Base-by-base conservation (phyloP, 2,329 filamentous ascomycete genomes). In the Penicillium sp. region DNA sequence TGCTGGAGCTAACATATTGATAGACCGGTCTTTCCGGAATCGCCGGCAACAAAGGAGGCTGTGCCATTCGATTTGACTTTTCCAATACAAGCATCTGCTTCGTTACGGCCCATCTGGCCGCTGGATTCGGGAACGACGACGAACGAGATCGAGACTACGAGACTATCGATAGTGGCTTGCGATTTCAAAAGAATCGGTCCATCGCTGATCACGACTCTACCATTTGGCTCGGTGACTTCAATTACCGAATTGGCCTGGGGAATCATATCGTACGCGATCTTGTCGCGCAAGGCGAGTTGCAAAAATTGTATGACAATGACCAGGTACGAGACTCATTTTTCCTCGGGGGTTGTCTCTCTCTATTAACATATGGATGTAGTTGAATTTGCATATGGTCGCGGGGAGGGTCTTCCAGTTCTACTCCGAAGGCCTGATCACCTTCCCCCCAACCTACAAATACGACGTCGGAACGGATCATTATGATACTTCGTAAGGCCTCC, bases 181-280 rank as follows among this genome's bases (percentile, higher is more conserved):
- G 91, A 40, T 99, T 99, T 72, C 94, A 96, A 75, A 86, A 92
- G 55, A 96, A 97, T 69, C 83, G 92, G 58, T 86, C 89, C 5
- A 98, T 99, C 62, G 91, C 95, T 68, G 90, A 98, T 72, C 95
- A 99, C 72, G 92, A 89, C 64, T 88, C 90, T 22, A 89, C 98
- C 37, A 89, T 97, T 54, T 99, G 95, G 94, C 84, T 97, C 43
- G 95, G 95, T 5, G 95, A 99, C 75, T 99, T 99, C 81, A 99
- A 99, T 73, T 99, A 99, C 76, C 89, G 95, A 18, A 96, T 99
- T 68, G 94, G 93, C 1, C 82, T 98, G 58, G 84, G 83, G 46
- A 87, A 91, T 64, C 92, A 96, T 40, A 87, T 84, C 60, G 91
- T 92, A 7, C 88, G 90, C 65, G 84, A 87, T 35, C 79, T 96